Percentiles rank a stretch among this genome's conserved stretches.
phyloP scores from a whole-genome alignment of 768 basidiomycete species.

The Holtermannia corniformis region DNA sequence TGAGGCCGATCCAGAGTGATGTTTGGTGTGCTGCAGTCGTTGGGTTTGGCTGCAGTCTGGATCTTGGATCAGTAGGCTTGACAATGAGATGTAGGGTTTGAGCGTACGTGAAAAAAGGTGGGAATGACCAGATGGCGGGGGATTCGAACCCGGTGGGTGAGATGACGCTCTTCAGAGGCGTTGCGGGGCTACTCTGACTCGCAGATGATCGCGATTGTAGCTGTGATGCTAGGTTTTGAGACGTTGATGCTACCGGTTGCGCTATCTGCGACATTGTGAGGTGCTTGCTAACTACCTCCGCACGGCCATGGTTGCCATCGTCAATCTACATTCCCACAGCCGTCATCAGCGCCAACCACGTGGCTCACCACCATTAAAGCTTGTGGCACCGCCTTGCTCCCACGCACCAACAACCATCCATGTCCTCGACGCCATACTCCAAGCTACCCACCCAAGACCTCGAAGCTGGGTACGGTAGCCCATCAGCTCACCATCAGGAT shows the following conservation, averaged over 20 bases:
- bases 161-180: constrained; percentile 19
- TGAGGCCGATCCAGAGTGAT: constrained; percentile 39
- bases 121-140: constrained; percentile 43
- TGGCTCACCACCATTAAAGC: too few species aligned
- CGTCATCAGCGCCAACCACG: too few species aligned
- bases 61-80: not conserved
- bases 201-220: not conserved
- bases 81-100: not conserved
- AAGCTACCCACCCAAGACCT: too few species aligned
- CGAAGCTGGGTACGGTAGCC: too few species aligned
- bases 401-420: too few species aligned
- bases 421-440: too few species aligned
- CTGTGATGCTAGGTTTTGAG: not conserved
- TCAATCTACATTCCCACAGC: too few species aligned
- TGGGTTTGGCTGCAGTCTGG: constrained; percentile 43
- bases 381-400: too few species aligned
- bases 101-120: constrained; percentile 45
- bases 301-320: too few species aligned
- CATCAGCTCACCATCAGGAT: too few species aligned
- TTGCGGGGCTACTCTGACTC: not conserved
- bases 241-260: not conserved
- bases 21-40: constrained; percentile 41
- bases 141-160: constrained; percentile 33
- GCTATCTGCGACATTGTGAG: not conserved
- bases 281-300: too few species aligned